These are phyloP conservation scores for Bipolaris victoriae DNA, from an alignment of 2,329 filamentous ascomycete genomes.

Conservation along the genomic window DNA sequence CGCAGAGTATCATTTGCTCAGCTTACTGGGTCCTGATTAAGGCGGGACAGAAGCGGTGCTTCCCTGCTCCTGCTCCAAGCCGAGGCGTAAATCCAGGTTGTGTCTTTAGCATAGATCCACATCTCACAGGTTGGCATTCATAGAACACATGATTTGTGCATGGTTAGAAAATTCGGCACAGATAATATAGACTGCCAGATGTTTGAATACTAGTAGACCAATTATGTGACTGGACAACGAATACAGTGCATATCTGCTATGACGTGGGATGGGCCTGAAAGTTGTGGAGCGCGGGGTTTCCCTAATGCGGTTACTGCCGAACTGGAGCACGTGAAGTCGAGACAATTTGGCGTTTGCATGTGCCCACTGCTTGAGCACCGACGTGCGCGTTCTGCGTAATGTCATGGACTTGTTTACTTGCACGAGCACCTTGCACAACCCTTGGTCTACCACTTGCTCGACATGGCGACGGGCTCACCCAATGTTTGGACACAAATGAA, in stretches of 20 bases:
- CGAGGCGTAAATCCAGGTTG: neutral
- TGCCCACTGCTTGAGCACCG: neutral
- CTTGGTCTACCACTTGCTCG: neutral
- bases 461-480: constrained; percentile 31
- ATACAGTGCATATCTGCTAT: neutral
- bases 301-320: constrained; percentile 5
- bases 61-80: neutral
- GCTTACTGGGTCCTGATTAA: neutral
- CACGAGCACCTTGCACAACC: neutral
- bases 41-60: neutral
- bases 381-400: neutral
- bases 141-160: neutral
- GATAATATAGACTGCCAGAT: neutral
- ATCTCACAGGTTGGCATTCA: neutral
- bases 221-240: neutral
- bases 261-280: constrained; percentile 4
- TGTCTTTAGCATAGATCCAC: neutral
- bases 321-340: constrained; percentile 29
- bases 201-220: neutral
- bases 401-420: neutral
- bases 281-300: constrained; percentile 9
- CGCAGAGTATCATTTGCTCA: neutral
- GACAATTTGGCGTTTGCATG: constrained; percentile 26
- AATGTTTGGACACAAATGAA: constrained; percentile 60
- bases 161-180: neutral